Conservation (phyloP, 805 yeast species). For the Dipodascus geniculatus region DNA sequence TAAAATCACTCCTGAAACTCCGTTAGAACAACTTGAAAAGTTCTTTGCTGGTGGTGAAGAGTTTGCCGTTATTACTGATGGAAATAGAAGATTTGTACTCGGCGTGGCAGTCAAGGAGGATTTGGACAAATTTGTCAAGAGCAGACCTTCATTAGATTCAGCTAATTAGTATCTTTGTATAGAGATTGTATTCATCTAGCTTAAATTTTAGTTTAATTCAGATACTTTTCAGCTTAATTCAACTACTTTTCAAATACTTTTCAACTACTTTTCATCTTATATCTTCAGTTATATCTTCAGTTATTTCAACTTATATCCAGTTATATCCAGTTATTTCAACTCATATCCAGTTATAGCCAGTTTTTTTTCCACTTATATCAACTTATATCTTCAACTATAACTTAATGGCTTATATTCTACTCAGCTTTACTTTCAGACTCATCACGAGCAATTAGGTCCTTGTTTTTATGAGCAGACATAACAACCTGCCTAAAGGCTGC, state of each 20-base stretch:
- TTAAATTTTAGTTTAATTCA: too few species aligned
- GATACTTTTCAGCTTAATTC: too few species aligned
- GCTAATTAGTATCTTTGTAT: background rate
- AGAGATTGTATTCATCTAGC: background rate
- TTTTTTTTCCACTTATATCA: too few species aligned
- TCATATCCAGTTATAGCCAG: too few species aligned
- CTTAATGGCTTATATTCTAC: too few species aligned
- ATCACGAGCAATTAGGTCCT: slow-evolving; percentile 27
- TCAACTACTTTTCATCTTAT: background rate
- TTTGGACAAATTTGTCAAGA: slow-evolving; percentile 30
- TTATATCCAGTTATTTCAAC: too few species aligned
- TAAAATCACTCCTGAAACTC: slow-evolving; percentile 41
- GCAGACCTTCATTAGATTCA: slow-evolving; percentile 27
- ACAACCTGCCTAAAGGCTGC: slow-evolving; percentile 51
- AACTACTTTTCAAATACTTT: too few species aligned
- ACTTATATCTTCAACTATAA: too few species aligned
- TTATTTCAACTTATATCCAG: too few species aligned
- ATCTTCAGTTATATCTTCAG: background rate
- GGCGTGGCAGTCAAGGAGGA: slow-evolving; percentile 48
- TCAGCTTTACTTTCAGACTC: background rate
- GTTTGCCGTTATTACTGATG: slow-evolving; percentile 49
- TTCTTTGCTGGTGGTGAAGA: slow-evolving; percentile 39
- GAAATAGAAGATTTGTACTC: slow-evolving; percentile 38
- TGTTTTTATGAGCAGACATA: slow-evolving; percentile 51
- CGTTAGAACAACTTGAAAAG: slow-evolving; percentile 40